These are phyloP conservation scores for Polytolypa hystricis DNA, from an alignment of 2,329 filamentous ascomycete genomes.

Conservation along the genomic window DNA sequence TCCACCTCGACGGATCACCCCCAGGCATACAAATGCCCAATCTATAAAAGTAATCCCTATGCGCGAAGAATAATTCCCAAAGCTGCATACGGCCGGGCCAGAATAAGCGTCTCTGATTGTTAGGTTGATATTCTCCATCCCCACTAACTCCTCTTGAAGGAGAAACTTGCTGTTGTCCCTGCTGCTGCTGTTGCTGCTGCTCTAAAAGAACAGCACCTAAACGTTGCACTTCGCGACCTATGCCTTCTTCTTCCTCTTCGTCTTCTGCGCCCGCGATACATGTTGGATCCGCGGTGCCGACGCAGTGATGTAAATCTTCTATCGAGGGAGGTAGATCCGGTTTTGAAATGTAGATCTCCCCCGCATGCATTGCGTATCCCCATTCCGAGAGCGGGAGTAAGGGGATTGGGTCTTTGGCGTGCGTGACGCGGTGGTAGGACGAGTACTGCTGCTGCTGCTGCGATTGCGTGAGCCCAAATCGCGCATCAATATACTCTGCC, in stretches of 20 bases:
- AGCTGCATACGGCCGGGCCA: slow-evolving; percentile 55
- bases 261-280: slow-evolving; percentile 52
- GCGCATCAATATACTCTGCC: slow-evolving; percentile 42
- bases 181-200: background rate
- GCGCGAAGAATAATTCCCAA: slow-evolving; percentile 90
- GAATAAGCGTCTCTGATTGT: slow-evolving; percentile 16
- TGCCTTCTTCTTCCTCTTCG: background rate
- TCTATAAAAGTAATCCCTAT: slow-evolving; percentile 94
- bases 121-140: slow-evolving; percentile 17
- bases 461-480: slow-evolving; percentile 31
- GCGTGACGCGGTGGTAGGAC: slow-evolving; percentile 68
- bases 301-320: slow-evolving; percentile 59
- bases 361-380: slow-evolving; percentile 75
- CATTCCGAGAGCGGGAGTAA: slow-evolving; percentile 76
- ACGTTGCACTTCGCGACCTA: background rate
- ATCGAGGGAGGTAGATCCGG: slow-evolving; percentile 54
- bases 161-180: slow-evolving; percentile 2
- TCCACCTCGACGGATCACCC: slow-evolving; percentile 6
- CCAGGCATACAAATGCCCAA: slow-evolving; percentile 73
- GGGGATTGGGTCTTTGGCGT: slow-evolving; percentile 77
- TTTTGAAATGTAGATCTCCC: slow-evolving; percentile 79
- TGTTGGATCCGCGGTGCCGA: slow-evolving; percentile 55
- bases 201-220: background rate
- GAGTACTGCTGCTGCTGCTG: slow-evolving; percentile 12
- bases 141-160: slow-evolving; percentile 21